Conservation (phyloP, 345 rosid genomes). For the Eucalyptus marginata region DNA sequence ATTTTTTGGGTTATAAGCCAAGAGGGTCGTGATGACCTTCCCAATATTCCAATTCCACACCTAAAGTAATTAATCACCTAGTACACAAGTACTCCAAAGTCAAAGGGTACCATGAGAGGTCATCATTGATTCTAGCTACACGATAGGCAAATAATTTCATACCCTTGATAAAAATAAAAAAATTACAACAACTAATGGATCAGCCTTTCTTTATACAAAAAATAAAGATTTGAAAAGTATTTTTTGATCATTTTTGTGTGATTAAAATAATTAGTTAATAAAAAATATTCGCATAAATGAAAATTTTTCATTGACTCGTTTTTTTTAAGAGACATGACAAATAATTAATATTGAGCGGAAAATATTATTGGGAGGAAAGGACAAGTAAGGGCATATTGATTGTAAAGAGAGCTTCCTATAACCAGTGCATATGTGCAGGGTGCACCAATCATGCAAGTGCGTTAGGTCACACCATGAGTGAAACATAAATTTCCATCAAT, state of each 20-base stretch:
- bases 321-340: fast-evolving
- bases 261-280: not conserved
- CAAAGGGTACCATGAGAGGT: not conserved
- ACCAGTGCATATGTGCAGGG: not conserved
- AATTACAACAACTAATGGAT: not conserved
- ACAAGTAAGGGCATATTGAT: not conserved
- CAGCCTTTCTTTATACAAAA: not conserved
- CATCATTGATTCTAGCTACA: not conserved
- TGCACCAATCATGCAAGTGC: not conserved
- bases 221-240: not conserved
- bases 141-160: not conserved
- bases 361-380: not conserved
- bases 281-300: not conserved
- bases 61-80: not conserved
- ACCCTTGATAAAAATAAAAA: too few species aligned
- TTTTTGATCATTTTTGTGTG: not conserved
- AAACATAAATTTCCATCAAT: not conserved
- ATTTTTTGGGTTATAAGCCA: not conserved
- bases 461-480: not conserved
- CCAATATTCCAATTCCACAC: not conserved
- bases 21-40: not conserved
- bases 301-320: not conserved
- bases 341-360: not conserved
- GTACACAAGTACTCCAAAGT: not conserved
- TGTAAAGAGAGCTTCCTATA: not conserved